Evolutionary conservation across 2,329 filamentous ascomycete genomes (phyloP), one percentile per base, ranked within the genome.

Genomic region (Rhynchosporium graminicola): DNA sequence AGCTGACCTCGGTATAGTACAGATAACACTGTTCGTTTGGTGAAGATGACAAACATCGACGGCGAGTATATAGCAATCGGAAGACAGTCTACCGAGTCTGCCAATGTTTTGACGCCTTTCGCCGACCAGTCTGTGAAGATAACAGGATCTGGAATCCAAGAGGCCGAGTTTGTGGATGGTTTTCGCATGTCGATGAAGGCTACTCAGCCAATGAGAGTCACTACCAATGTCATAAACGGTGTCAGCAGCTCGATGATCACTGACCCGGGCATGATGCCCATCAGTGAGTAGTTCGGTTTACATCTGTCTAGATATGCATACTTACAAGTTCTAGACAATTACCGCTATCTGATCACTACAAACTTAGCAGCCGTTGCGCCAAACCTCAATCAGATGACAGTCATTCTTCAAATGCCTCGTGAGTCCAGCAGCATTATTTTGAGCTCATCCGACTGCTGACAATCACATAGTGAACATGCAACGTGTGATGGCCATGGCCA

Each of bases 121-220:
- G 58, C 46, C 12, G 20, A 29, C 7, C 43, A 63, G 42, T 54
- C 65, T 29, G 60, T 67, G 12, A 65, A 63, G 29, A 65, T 67
- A 43, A 60, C 57, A 10, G 63, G 65, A 40, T 64, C 62, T 48
- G 65, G 65, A 29, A 67, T 65, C 13, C 65, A 67, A 56, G 65
- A 67, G 56, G 50, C 63, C 26, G 65, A 67, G 46, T 67, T 63
- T 43, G 40, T 43, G 36, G 65, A 67, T 62, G 65, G 65, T 29
- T 63, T 67, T 51, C 60, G 65, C 6, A 65, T 67, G 62, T 56
- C 62, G 3, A 55, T 67, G n/a, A 57, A 46, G 40, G 65, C 65
- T 46, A 61, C 38, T 36, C 54, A 63, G 40, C 62, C 62, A 33
- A 67, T 67, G 65, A 62, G 54, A 12, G 12, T 67, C 28, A 64